These are phyloP conservation scores for Teratosphaeria pseudoeucalypti DNA, from an alignment of 2,329 filamentous ascomycete genomes.

Conservation along the genomic window DNA sequence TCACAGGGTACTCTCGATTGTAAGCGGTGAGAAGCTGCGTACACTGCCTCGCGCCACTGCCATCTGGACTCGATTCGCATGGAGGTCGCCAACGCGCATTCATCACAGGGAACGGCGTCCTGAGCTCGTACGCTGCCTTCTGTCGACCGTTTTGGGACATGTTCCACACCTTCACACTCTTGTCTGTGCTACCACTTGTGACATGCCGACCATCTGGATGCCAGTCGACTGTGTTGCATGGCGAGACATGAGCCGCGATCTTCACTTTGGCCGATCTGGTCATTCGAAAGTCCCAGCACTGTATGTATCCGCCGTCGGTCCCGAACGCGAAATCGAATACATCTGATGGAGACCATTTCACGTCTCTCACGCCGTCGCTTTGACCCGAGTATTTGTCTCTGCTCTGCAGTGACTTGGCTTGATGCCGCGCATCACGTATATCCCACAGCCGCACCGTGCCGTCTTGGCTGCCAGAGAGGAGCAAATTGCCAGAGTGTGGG, in stretches of 20 bases:
- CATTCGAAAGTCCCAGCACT: slow-evolving; percentile 54
- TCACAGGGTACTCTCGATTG: slow-evolving; percentile 48
- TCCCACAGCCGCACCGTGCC: slow-evolving; percentile 56
- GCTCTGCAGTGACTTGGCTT: slow-evolving; percentile 43
- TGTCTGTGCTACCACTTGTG: slow-evolving; percentile 52
- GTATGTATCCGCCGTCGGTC: slow-evolving; percentile 53
- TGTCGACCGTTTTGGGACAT: slow-evolving; percentile 48
- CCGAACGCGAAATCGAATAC: slow-evolving; percentile 53
- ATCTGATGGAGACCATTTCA: slow-evolving; percentile 55
- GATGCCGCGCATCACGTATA: slow-evolving; percentile 40
- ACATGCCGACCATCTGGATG: slow-evolving; percentile 57
- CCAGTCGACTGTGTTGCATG: slow-evolving; percentile 55
- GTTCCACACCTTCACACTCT: slow-evolving; percentile 55
- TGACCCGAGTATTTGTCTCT: slow-evolving; percentile 46
- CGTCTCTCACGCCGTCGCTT: slow-evolving; percentile 51
- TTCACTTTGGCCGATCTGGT: slow-evolving; percentile 47
- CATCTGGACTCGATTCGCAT: slow-evolving; percentile 43
- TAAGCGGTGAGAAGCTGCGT: slow-evolving; percentile 54
- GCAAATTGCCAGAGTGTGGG: slow-evolving; percentile 47
- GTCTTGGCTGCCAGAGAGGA: slow-evolving; percentile 57
- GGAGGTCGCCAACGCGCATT: slow-evolving; percentile 54
- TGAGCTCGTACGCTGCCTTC: slow-evolving; percentile 48
- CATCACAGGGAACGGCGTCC: slow-evolving; percentile 50
- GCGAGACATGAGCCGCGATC: slow-evolving; percentile 48
- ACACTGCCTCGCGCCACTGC: slow-evolving; percentile 46